phyloP scores from a whole-genome alignment of 192 early-diverging fungal genomes.

The Coemansia sp. region DNA sequence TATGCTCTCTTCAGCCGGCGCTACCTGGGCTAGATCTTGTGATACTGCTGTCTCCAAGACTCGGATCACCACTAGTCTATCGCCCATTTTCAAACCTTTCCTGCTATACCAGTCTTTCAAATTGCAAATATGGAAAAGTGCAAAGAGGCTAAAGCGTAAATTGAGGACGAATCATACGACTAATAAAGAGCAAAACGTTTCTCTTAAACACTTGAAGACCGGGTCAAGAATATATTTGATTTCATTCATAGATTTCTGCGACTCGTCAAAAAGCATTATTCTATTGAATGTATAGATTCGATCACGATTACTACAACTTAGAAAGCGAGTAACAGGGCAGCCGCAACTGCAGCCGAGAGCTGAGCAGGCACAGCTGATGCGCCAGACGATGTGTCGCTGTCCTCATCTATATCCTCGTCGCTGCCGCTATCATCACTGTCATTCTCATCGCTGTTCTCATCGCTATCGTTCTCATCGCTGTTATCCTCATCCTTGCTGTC shows the following conservation, averaged over 20 bases:
- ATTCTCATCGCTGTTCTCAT: no score
- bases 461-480: background rate
- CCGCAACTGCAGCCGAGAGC: background rate
- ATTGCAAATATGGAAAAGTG: background rate
- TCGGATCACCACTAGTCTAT: slow-evolving; percentile 28
- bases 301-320: background rate
- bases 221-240: no score
- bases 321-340: background rate
- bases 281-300: background rate
- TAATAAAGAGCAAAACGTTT: no score
- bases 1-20: slow-evolving; percentile 64
- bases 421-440: background rate
- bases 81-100: slow-evolving; percentile 5
- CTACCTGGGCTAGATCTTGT: slow-evolving; percentile 61
- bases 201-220: background rate
- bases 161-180: no score
- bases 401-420: background rate
- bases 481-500: background rate
- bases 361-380: background rate
- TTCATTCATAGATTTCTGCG: background rate
- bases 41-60: slow-evolving; percentile 66
- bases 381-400: background rate
- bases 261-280: background rate
- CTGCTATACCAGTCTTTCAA: background rate
- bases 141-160: no score